Evolutionary conservation across 768 basidiomycete genomes (phyloP).

Genomic region (Cystofilobasidium capitatum): DNA sequence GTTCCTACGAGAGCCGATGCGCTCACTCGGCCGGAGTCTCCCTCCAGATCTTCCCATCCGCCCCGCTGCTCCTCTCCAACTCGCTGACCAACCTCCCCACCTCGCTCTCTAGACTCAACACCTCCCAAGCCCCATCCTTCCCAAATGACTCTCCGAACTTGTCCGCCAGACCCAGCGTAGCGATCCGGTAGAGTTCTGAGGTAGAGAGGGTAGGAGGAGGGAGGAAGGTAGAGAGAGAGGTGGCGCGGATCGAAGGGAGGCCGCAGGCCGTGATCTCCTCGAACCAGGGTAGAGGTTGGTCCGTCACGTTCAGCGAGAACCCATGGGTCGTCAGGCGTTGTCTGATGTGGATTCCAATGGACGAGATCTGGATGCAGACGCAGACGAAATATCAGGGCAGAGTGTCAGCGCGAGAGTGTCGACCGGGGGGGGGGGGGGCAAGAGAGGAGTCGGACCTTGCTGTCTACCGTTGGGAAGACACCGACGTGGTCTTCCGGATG

Average conservation of each 20-base stretch:
- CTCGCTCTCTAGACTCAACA: neutral
- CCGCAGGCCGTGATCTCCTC: constrained; percentile 83
- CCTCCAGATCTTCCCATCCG: constrained; percentile 1
- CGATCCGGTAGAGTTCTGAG: neutral
- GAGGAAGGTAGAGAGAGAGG: constrained; percentile 37
- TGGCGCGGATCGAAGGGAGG: constrained; percentile 67
- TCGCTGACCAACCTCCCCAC: constrained; percentile 5
- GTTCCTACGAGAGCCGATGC: too few species aligned
- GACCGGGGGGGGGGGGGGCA: neutral
- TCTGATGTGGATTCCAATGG: constrained; percentile 92
- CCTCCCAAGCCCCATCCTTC: neutral
- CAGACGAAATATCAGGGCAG: neutral
- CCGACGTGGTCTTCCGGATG: constrained; percentile 71
- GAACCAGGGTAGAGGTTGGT: constrained; percentile 76
- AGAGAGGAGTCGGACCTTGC: constrained; percentile 47
- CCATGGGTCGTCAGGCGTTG: constrained; percentile 92
- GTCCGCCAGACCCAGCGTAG: neutral
- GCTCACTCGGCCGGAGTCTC: too few species aligned
- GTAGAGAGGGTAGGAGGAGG: neutral
- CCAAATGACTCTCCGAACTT: constrained; percentile 10
- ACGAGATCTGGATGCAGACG: constrained; percentile 50
- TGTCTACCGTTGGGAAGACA: constrained; percentile 66
- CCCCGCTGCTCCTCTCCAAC: constrained; percentile 8
- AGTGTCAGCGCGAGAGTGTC: neutral
- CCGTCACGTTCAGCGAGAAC: constrained; percentile 81